A percentile compares a stretch with the other conserved stretches of the same genome.
phyloP scores from a whole-genome alignment of 495 filamentous ascomycete genomes.

The Podospora comata region DNA sequence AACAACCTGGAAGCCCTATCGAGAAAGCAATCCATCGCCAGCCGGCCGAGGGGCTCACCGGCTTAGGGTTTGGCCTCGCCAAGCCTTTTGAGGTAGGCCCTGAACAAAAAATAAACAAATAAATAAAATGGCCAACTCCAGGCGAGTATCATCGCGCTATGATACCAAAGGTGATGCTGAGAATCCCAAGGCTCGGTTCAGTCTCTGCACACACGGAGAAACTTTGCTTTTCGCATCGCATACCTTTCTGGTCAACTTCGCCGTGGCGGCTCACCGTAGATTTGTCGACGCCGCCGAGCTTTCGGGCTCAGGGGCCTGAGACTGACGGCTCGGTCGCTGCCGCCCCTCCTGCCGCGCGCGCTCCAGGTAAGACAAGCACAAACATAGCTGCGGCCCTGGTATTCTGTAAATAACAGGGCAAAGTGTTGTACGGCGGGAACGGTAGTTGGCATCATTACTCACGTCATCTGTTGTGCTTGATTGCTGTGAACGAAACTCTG shows the following conservation, averaged over 20 bases:
- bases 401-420: too few species aligned
- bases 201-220: too few species aligned
- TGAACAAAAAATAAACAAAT: background rate
- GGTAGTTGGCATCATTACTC: too few species aligned
- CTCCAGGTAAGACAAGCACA: background rate
- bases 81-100: background rate
- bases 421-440: too few species aligned
- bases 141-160: background rate
- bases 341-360: background rate
- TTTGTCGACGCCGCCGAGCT: background rate
- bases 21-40: too few species aligned
- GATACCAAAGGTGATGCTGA: background rate
- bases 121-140: too few species aligned
- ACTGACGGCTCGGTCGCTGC: background rate
- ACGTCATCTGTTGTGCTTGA: too few species aligned
- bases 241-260: background rate
- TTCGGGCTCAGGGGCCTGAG: background rate
- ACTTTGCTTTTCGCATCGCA: background rate
- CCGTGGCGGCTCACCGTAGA: background rate
- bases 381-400: background rate
- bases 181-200: too few species aligned
- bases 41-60: too few species aligned
- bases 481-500: too few species aligned
- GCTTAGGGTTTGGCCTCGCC: background rate
- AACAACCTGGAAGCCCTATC: background rate